Evolutionary conservation across 1,284 basidiomycete genomes (phyloP).

Genomic region (Phellopilus nigrolimitatus): DNA sequence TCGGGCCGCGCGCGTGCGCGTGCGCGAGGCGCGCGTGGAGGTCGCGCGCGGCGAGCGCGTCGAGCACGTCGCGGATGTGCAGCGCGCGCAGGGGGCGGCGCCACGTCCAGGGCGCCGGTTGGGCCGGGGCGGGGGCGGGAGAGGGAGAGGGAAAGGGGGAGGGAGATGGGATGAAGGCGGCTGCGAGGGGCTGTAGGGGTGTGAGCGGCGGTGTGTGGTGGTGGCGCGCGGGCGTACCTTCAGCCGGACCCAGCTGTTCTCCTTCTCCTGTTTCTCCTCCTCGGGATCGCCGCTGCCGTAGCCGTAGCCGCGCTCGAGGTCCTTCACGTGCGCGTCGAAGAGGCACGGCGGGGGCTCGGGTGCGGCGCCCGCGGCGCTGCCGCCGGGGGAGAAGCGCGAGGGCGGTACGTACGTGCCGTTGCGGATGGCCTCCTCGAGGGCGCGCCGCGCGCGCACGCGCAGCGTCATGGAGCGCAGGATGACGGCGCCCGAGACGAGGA

Average conservation of each 20-base stretch:
- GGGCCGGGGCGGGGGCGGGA: background rate
- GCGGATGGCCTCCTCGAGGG: constrained; percentile 56
- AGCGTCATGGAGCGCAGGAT: constrained; percentile 55
- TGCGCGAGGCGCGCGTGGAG: background rate
- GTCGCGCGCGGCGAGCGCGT: constrained; percentile 6
- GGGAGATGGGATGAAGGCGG: constrained; percentile 7
- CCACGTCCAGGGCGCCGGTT: background rate
- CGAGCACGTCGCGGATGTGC: constrained; percentile 8
- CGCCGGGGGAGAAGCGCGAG: constrained; percentile 38
- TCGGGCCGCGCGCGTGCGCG: background rate
- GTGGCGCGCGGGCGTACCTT: background rate
- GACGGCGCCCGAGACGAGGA: constrained; percentile 58
- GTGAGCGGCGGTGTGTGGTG: background rate
- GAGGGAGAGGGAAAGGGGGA: background rate
- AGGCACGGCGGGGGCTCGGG: too few relatives aligned
- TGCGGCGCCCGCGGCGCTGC: too few relatives aligned
- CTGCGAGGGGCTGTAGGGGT: constrained; percentile 7
- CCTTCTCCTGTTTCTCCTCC: background rate
- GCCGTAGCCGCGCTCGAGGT: constrained; percentile 16
- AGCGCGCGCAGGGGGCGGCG: constrained; percentile 6
- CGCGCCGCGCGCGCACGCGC: constrained; percentile 48
- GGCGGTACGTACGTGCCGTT: constrained; percentile 54
- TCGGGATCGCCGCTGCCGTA: too few relatives aligned
- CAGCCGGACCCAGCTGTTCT: background rate
- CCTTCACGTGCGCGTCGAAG: constrained; percentile 41